Evolutionary conservation across 2,329 filamentous ascomycete species (phyloP).

Genomic region (Penicillium sp.): DNA sequence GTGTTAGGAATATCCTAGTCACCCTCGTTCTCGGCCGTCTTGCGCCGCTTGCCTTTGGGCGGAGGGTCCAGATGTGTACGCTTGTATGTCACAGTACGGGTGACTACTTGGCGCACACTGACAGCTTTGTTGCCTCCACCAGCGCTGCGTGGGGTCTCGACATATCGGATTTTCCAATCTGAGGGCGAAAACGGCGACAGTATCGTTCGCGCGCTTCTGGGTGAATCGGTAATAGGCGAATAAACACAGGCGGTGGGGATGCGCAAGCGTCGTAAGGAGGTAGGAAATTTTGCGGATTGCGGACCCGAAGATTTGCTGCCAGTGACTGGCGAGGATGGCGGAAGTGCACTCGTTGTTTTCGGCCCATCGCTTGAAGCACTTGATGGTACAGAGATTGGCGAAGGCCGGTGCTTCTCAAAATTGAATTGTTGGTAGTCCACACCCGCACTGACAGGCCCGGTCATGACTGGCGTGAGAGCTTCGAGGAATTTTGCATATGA

Average conservation of each 20-base stretch:
- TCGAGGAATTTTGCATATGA: conserved; percentile 94
- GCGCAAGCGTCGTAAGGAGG: conserved; percentile 57
- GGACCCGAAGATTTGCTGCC: conserved; percentile 44
- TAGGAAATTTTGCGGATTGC: conserved; percentile 53
- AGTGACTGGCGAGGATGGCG: conserved; percentile 41
- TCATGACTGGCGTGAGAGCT: conserved; percentile 64
- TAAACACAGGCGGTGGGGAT: conserved; percentile 67
- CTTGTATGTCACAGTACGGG: conserved; percentile 89
- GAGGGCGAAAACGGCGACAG: conserved; percentile 60
- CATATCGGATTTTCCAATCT: background rate
- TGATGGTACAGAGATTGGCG: conserved; percentile 35
- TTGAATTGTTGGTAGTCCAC: conserved; percentile 45
- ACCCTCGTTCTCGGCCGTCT: too few relatives aligned
- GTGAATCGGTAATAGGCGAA: conserved; percentile 61
- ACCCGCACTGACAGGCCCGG: conserved; percentile 55
- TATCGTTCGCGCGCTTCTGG: conserved; percentile 55
- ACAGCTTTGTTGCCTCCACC: conserved; percentile 48
- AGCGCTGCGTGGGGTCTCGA: background rate
- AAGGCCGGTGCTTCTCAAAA: conserved; percentile 24
- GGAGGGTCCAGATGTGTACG: conserved; percentile 70
- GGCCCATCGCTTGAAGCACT: conserved; percentile 21
- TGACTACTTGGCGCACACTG: conserved; percentile 81
- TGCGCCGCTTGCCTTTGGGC: conserved; percentile 73
- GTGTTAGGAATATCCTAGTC: too few relatives aligned
- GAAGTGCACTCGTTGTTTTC: conserved; percentile 20